Conservation (phyloP, 495 filamentous ascomycete genomes). For the Oidiodendron maius region DNA sequence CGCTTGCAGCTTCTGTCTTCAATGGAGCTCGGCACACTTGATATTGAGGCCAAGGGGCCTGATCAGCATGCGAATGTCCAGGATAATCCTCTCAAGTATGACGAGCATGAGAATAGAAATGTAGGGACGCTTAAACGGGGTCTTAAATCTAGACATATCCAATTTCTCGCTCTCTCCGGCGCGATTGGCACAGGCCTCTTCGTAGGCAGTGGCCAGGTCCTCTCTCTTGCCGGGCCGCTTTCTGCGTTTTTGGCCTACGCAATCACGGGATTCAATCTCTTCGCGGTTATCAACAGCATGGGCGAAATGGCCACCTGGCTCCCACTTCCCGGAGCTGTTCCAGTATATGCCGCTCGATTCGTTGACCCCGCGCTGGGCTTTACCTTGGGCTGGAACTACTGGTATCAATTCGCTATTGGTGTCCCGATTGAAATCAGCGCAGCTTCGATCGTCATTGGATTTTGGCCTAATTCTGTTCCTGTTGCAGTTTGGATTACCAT, state of each 20-base stretch:
- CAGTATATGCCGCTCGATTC: slow-evolving; percentile 20
- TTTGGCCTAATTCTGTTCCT: slow-evolving; percentile 53
- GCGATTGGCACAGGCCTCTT: slow-evolving; percentile 20
- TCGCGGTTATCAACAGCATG: slow-evolving; percentile 47
- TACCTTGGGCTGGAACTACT: slow-evolving; percentile 23
- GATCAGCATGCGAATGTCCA: too few relatives aligned
- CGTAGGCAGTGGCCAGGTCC: slow-evolving; percentile 40
- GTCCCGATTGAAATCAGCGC: slow-evolving; percentile 69
- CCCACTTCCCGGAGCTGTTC: slow-evolving; percentile 47
- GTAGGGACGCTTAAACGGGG: too few relatives aligned
- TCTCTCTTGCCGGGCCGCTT: slow-evolving; percentile 56
- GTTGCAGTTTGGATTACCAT: slow-evolving; percentile 60
- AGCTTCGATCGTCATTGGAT: slow-evolving; percentile 68
- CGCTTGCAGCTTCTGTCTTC: too few relatives aligned
- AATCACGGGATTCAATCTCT: slow-evolving; percentile 58
- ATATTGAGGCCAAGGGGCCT: too few relatives aligned
- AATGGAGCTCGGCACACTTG: too few relatives aligned
- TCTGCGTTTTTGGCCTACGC: slow-evolving; percentile 63
- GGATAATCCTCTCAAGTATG: too few relatives aligned
- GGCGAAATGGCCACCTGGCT: slow-evolving; percentile 74
- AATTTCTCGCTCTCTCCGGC: slow-evolving; percentile 82
- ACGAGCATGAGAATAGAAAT: too few relatives aligned
- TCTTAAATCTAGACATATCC: slow-evolving; percentile 61
- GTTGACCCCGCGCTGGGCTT: slow-evolving; percentile 24
- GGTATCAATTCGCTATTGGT: slow-evolving; percentile 47